Base-by-base conservation (phyloP, 495 filamentous ascomycete genomes). In the Parathielavia appendiculata region DNA sequence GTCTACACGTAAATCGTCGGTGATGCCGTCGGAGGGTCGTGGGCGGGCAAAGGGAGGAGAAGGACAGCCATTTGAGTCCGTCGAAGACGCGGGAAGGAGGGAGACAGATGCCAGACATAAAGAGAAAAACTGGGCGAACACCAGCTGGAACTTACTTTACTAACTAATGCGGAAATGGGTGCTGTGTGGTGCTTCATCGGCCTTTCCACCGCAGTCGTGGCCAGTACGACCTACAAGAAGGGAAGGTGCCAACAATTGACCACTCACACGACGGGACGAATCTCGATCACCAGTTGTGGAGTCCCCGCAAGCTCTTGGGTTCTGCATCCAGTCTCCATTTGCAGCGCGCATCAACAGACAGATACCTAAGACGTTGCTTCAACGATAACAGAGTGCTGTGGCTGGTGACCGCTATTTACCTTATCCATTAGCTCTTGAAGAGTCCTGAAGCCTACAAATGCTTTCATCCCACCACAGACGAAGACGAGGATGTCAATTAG, bases 401-500 rank as follows among this genome's bases (percentile, higher is more conserved):
- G 49, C 10, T 10, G 19, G 5, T 12, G 19, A 13, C 34, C 50
- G 26, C 50, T 40, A 6, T 39, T 20, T 16, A 35, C 6, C 26
- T n/a, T n/a, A n/a, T n/a, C n/a, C n/a, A n/a, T 52, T 52, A 35
- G 49, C 26, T 52, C 36, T 30, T 23, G 32, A 38, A 41, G 14
- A 39, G 51, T 53, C 51, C 51, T 53, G 48, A 51, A 51, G 48
- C n/a, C n/a, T n/a, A n/a, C n/a, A n/a, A n/a, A n/a, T n/a, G n/a
- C n/a, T n/a, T 30, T 30, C 26, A 30, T 30, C 26, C 26, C 26
- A 30, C 26, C 26, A 30, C 26, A 30, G 3, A 30, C 26, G 2
- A 30, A 6, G 26, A 30, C 26, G 26, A 30, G 26, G 6, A 3
- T 30, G 26, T 2, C 26, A 30, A 30, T 30, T 3, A 2, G 26